Conservation (phyloP, 176 grass and related monocot species). For the Paspalum notatum region DNA sequence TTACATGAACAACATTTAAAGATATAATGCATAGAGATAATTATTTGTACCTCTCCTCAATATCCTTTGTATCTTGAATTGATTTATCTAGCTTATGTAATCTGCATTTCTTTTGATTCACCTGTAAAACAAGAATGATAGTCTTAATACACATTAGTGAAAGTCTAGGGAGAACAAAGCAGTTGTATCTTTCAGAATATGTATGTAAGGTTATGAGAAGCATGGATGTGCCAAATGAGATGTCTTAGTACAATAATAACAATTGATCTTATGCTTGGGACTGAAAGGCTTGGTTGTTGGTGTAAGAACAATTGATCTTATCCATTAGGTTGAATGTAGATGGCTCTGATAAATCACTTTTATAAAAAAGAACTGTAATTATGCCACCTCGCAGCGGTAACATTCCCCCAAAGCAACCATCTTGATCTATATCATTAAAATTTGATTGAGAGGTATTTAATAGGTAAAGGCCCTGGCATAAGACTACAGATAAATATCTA, state of each 20-base stretch:
- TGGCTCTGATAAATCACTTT: conserved; percentile 10
- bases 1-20: conserved; percentile 9
- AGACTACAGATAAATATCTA: neutral
- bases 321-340: conserved; percentile 13
- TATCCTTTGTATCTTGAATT: conserved; percentile 71
- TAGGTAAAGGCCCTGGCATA: neutral
- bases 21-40: conserved; percentile 21
- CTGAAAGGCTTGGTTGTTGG: no score
- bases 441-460: neutral
- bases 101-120: conserved; percentile 65
- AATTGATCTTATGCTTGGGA: neutral
- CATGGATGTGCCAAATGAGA: neutral
- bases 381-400: neutral
- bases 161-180: conserved; percentile 1
- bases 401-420: conserved; percentile 18
- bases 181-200: neutral
- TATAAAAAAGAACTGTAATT: neutral
- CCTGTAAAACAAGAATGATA: conserved; percentile 44
- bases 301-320: neutral
- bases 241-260: neutral
- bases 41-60: conserved; percentile 68
- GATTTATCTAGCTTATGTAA: conserved; percentile 68
- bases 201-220: neutral
- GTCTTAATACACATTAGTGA: conserved; percentile 25
- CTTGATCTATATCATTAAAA: conserved; percentile 16